Evolutionary conservation across 257 asterid species (phyloP).

Genomic region (Nicotiana benthamiana): DNA sequence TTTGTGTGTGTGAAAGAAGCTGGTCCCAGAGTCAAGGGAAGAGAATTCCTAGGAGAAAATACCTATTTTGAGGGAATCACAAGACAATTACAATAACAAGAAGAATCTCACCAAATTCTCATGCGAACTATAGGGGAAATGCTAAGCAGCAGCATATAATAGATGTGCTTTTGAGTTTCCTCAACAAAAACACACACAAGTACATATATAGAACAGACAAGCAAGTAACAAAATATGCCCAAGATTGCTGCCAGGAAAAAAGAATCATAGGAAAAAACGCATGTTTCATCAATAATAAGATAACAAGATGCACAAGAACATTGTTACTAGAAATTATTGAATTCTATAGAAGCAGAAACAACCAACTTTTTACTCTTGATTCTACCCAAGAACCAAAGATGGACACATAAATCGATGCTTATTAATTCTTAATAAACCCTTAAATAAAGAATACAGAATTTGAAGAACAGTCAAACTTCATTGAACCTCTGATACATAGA

Average conservation of each 20-base stretch:
- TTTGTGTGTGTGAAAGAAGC: background rate
- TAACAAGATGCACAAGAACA: background rate
- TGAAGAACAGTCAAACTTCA: background rate
- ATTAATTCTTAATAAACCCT: conserved; percentile 18
- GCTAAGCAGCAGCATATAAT: background rate
- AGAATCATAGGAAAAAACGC: background rate
- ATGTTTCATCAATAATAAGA: background rate
- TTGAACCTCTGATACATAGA: background rate
- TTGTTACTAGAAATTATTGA: background rate
- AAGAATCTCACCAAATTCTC: background rate
- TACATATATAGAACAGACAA: background rate
- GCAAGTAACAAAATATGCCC: background rate
- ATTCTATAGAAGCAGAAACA: background rate
- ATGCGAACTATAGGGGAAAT: background rate
- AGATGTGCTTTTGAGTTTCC: background rate
- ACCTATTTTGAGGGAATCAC: background rate
- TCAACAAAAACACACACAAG: background rate
- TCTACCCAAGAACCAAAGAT: background rate
- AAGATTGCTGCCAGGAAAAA: background rate
- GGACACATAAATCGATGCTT: background rate
- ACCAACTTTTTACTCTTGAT: background rate
- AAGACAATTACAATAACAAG: background rate
- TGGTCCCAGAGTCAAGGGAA: background rate
- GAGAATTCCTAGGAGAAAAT: background rate
- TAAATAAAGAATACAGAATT: background rate